These are phyloP conservation scores for Aspergillus ustus DNA, from an alignment of 2,329 filamentous ascomycete species.

Conservation along the genomic window DNA sequence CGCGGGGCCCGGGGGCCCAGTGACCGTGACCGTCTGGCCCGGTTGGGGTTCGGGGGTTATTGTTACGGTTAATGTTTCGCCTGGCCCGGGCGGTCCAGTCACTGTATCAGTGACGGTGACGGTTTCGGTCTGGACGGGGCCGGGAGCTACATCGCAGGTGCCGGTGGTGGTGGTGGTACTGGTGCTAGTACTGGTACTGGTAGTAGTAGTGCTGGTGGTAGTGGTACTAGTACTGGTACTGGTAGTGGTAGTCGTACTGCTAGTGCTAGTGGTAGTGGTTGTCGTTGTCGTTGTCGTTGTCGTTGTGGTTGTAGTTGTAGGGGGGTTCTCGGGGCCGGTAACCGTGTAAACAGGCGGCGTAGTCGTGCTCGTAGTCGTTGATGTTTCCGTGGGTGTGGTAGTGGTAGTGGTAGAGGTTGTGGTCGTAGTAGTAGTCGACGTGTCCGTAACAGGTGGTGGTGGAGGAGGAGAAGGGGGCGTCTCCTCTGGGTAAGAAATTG, in stretches of 20 bases:
- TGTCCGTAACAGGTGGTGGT: neutral
- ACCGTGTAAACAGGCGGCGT: neutral
- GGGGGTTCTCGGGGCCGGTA: neutral
- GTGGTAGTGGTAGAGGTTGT: neutral
- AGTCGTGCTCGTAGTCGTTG: neutral
- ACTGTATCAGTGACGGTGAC: neutral
- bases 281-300: neutral
- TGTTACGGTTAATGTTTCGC: neutral
- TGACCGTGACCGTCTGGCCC: neutral
- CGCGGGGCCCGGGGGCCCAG: neutral
- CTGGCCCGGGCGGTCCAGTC: neutral
- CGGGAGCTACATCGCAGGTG: neutral
- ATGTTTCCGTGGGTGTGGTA: neutral
- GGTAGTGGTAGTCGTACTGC: neutral
- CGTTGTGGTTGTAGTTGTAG: neutral
- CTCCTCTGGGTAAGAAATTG: too few species aligned
- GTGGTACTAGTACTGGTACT: neutral
- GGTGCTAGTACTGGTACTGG: too few species aligned
- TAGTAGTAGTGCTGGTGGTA: neutral
- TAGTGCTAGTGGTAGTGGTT: neutral
- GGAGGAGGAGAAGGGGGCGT: neutral
- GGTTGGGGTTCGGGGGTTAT: neutral
- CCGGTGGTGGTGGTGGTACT: neutral
- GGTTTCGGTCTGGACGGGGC: too few species aligned
- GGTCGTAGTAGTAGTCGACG: conserved; percentile 18